Base-by-base conservation (phyloP, 352 stramenopile species). In the Thalassiosira exigua region DNA sequence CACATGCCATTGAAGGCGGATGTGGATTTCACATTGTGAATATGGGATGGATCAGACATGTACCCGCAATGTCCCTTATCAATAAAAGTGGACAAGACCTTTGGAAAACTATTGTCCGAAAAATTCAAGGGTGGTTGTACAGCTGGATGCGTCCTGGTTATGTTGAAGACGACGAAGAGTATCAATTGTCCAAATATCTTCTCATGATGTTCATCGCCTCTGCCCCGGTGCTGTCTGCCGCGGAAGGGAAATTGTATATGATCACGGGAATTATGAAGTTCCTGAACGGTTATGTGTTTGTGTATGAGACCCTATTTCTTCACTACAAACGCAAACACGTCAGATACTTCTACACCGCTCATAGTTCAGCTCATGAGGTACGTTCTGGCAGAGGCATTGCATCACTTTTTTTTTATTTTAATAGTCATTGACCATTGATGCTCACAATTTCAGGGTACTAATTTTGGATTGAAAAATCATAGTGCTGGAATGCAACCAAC, bases 11-110 rank as follows among this genome's bases (percentile, higher is more conserved):
- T 19, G 70, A 79, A 21, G 70, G 60, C 33, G 21, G 11, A 9
- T 79, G 70, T 67, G 59, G 70, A 41, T 79, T 19, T 7, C 70
- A 79, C 32, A 66, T 72, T 14, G 58, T 77, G 12, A 46, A 62
- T 11, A 44, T 56, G 39, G 69, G 69, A 48, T 78, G 48, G 46
- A 59, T 58, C 12, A 48, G 12, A 7, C 27, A 71, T 65, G 69
- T 71, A 21, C 12, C 21, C 32, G 36, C 21, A 7, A 4, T 19
- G 4, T 36, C 27, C 14, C 26, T 14, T 48, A 5, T 71, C 1
- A 5, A 26, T 3, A 56, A 44, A 58, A 12, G 7, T 14, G 61
- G 53, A 17, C 32, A 44, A 26, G 12, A 48, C 9, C 24, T 46
- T 11, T 79, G 59, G 60, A 39, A 30, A 24, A 17, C 2, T 1